Evolutionary conservation across 495 filamentous ascomycete species (phyloP), one percentile per base, ranked within the genome.

Genomic region (Schizothecium vesticola): DNA sequence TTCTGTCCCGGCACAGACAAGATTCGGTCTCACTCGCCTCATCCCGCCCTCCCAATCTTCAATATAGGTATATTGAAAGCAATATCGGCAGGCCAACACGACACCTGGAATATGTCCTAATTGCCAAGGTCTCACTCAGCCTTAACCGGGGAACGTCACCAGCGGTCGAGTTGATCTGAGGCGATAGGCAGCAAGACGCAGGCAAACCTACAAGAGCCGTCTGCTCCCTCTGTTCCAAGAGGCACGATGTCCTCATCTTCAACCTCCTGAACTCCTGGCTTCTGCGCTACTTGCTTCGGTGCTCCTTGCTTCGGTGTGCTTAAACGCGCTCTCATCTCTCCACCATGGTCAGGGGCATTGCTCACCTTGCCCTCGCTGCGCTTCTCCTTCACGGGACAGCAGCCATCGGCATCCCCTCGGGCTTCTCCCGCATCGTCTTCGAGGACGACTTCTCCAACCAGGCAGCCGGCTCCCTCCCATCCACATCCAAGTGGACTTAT

Each of bases 401-500:
- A 56, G 24, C 64, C n/a, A 22, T 67, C 59, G 10, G 19, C 12
- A 62, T 71, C 24, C 71, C 71, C 8, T 7, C 57, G 7, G 65
- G 65, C 23, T 72, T 67, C 51, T 67, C 65, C 3, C 62, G 25
- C 12, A 59, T 33, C 1, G 19, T 72, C 12, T 72, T 72, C 26
- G 63, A 65, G 7, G 71, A 72, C n/a, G 69, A 72, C 65, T 72
- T 72, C 21, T 63, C 68, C 21, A 60, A 58, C 8, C 63, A 64
- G 4, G 9, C 51, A 0, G 36, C 68, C 22, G 65, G 65, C 5
- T 67, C 71, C 10, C 65, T 51, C 16, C 71, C 71, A 3, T 67
- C 68, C 1, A 13, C 66, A 8, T 31, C 63, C 19, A 74, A 72
- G 56, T 78, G 76, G 76, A 28, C 67, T n/a, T 23, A 71, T 21